Percentiles rank a stretch among this genome's conserved stretches.
phyloP scores from a whole-genome alignment of 148 eudicot genomes.

The Chenopodium formosanum region DNA sequence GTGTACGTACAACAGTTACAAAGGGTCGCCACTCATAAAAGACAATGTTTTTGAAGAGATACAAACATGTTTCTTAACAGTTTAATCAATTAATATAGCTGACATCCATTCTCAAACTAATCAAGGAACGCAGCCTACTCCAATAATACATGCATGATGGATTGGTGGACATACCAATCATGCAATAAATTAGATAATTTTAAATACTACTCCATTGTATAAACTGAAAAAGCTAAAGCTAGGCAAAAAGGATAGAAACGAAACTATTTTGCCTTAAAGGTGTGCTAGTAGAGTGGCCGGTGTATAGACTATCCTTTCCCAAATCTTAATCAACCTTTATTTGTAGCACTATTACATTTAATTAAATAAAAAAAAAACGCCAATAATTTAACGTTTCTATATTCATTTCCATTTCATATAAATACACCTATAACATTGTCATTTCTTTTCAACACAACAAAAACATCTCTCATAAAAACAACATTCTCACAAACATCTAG shows the following conservation, averaged over 20 bases:
- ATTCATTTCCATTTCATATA: conserved; percentile 7
- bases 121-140: not conserved
- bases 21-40: too few relatives aligned
- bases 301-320: not conserved
- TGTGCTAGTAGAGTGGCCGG: not conserved
- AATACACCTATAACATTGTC: conserved; percentile 8
- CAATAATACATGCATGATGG: not conserved
- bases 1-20: too few relatives aligned
- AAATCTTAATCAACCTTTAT: not conserved
- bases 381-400: too few relatives aligned
- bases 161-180: conserved; percentile 8
- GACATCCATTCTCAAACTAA: too few relatives aligned
- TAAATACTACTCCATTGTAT: not conserved
- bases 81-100: too few relatives aligned
- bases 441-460: not conserved
- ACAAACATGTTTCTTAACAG: too few relatives aligned
- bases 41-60: too few relatives aligned
- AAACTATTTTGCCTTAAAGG: conserved; percentile 1
- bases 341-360: too few relatives aligned
- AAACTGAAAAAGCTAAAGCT: not conserved
- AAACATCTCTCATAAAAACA: not conserved
- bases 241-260: not conserved
- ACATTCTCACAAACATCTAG: not conserved
- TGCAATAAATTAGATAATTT: too few relatives aligned
- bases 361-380: too few relatives aligned